phyloP scores from a whole-genome alignment of 371 early-diverging fungal genomes.

The Syncephalastrum racemosum region DNA sequence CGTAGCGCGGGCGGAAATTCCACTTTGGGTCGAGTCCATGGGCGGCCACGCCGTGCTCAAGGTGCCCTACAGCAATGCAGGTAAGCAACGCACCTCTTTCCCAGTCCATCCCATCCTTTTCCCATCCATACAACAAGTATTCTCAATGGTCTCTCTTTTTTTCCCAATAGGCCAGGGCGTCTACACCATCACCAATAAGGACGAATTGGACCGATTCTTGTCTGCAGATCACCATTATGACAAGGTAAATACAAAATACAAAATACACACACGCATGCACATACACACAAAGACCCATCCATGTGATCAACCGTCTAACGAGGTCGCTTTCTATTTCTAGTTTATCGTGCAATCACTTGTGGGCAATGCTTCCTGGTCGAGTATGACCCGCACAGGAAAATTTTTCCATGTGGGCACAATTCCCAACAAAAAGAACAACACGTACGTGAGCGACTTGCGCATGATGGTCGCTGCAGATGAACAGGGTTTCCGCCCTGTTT shows the following conservation, averaged over 20 bases:
- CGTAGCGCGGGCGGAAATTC: conserved; percentile 84
- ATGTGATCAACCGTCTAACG: not conserved
- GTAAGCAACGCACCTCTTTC: conserved; percentile 22
- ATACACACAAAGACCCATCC: too few species aligned
- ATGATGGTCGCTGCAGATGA: conserved; percentile 87
- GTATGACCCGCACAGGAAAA: conserved; percentile 76
- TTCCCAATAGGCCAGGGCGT: conserved; percentile 88
- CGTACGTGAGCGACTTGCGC: conserved; percentile 84
- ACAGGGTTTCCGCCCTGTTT: conserved; percentile 84
- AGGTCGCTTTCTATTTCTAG: conserved; percentile 11
- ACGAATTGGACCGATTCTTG: conserved; percentile 80
- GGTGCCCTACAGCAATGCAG: conserved; percentile 93
- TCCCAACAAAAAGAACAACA: conserved; percentile 87
- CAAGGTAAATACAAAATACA: conserved; percentile 48
- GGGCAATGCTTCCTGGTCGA: conserved; percentile 91
- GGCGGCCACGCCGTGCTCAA: conserved; percentile 92
- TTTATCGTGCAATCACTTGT: conserved; percentile 93
- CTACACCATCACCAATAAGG: conserved; percentile 85
- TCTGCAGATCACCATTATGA: conserved; percentile 84
- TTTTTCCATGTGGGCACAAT: conserved; percentile 93
- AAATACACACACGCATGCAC: not conserved
- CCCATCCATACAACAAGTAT: not conserved
- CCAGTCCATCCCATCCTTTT: not conserved
- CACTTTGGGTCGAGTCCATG: conserved; percentile 85
- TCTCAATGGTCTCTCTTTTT: not conserved